phyloP scores from a whole-genome alignment of 2,329 filamentous ascomycete species.

The Chrysoporthe puriensis region DNA sequence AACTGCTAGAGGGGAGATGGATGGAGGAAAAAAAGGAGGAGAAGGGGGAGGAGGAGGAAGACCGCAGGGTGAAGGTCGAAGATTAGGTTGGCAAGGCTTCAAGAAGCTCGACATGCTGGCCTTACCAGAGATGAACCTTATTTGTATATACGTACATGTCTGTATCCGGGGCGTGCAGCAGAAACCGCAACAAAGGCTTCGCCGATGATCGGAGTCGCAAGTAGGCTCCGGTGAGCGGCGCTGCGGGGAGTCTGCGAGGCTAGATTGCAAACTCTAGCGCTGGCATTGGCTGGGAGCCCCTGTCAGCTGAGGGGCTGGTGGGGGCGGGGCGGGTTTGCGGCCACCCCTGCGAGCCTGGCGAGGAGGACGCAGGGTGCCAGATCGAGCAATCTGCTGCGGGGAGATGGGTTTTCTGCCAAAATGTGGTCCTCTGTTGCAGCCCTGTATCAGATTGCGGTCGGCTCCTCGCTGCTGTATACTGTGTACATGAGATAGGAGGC shows the following conservation, averaged over 20 bases:
- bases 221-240: slow-evolving; percentile 10
- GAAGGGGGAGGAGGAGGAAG: neutral
- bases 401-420: neutral
- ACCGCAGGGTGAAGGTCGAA: neutral
- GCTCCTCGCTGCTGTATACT: no score
- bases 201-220: slow-evolving; percentile 13
- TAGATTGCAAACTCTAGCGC: slow-evolving; percentile 12
- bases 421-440: no score
- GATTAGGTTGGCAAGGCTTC: neutral
- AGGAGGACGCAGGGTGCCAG: neutral
- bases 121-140: neutral
- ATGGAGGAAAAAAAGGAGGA: neutral
- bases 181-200: slow-evolving; percentile 2
- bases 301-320: slow-evolving; percentile 1
- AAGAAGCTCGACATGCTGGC: neutral
- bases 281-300: neutral
- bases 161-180: neutral
- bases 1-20: neutral
- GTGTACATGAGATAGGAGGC: no score
- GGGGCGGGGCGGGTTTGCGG: neutral
- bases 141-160: neutral
- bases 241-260: slow-evolving; percentile 3
- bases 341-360: neutral
- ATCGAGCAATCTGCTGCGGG: neutral
- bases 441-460: no score